A percentile compares a stretch with the other conserved stretches of the same genome.
Evolutionary conservation across 257 asterid species (phyloP).

Genomic region (Paraleonurus japonicus): DNA sequence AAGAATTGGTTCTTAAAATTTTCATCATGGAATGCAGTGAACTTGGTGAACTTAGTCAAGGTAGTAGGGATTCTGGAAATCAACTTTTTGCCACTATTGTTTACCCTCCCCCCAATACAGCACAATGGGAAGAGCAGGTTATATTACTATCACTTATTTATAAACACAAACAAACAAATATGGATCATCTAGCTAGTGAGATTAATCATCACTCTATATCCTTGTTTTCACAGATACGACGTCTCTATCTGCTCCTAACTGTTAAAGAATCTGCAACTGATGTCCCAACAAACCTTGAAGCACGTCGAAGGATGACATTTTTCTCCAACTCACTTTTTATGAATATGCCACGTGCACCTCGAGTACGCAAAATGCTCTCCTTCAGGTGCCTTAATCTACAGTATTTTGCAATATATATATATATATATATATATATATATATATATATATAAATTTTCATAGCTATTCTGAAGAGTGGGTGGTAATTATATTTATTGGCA

Average conservation of each 20-base stretch:
- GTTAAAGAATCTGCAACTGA: constrained; percentile 93
- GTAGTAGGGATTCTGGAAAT: constrained; percentile 79
- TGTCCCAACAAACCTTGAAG: constrained; percentile 95
- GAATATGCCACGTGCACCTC: constrained; percentile 98
- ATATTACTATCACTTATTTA: not conserved
- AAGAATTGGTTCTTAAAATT: not conserved
- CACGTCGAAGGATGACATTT: constrained; percentile 88
- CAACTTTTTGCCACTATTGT: constrained; percentile 79
- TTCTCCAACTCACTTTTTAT: constrained; percentile 92
- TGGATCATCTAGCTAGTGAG: constrained; percentile 19
- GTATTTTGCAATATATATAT: not conserved
- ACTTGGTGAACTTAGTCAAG: constrained; percentile 74
- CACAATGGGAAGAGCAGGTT: constrained; percentile 99
- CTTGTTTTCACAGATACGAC: constrained; percentile 65
- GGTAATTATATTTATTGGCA: constrained; percentile 26
- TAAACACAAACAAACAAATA: not conserved
- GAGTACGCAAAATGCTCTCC: constrained; percentile 96
- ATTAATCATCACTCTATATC: not conserved
- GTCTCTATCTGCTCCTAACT: constrained; percentile 92
- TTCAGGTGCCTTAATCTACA: constrained; percentile 54
- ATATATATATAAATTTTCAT: not conserved
- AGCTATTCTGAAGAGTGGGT: constrained; percentile 8
- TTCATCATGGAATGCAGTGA: constrained; percentile 52
- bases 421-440: too few relatives aligned
- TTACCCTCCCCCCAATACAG: constrained; percentile 79